These are phyloP conservation scores for Yamadazyma takamatsuzukensis DNA, from an alignment of 805 yeast genomes.

Conservation along the genomic window DNA sequence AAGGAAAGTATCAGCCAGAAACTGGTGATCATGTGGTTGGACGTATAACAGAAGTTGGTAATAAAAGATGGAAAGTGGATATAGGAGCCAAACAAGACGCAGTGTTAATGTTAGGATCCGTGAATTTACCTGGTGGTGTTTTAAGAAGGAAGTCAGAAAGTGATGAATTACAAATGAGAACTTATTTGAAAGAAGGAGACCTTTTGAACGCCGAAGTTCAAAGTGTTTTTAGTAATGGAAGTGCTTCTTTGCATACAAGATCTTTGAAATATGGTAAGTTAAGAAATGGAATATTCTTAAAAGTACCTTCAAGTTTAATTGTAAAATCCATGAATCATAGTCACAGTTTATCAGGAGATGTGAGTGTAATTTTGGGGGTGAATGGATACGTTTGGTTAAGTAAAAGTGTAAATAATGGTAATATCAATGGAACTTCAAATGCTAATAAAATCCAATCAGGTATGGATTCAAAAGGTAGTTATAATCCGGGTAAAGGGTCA, in stretches of 20 bases:
- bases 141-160: slow-evolving; percentile 89
- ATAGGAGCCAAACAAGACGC: slow-evolving; percentile 96
- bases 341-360: slow-evolving; percentile 89
- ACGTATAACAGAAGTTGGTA: slow-evolving; percentile 89
- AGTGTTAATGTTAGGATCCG: slow-evolving; percentile 87
- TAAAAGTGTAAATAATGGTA: slow-evolving; percentile 33
- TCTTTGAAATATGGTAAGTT: slow-evolving; percentile 93
- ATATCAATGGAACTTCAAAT: slow-evolving; percentile 20
- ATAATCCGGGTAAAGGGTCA: slow-evolving; percentile 55
- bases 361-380: slow-evolving; percentile 85
- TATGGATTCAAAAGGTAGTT: slow-evolving; percentile 32
- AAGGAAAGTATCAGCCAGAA: slow-evolving; percentile 87
- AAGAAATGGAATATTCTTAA: slow-evolving; percentile 80
- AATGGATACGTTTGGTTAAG: slow-evolving; percentile 94
- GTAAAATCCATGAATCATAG: slow-evolving; percentile 85
- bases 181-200: slow-evolving; percentile 92
- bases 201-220: slow-evolving; percentile 95
- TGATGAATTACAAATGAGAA: slow-evolving; percentile 95
- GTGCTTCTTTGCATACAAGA: slow-evolving; percentile 92
- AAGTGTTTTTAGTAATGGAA: slow-evolving; percentile 81
- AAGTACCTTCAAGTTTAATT: slow-evolving; percentile 79
- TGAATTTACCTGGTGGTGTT: slow-evolving; percentile 96
- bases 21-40: slow-evolving; percentile 97
- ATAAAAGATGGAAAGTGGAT: slow-evolving; percentile 94
- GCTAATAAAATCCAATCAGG: slow-evolving; percentile 41